phyloP scores from a whole-genome alignment of 2,329 filamentous ascomycete species.

The Myriosclerotinia scirpicola region DNA sequence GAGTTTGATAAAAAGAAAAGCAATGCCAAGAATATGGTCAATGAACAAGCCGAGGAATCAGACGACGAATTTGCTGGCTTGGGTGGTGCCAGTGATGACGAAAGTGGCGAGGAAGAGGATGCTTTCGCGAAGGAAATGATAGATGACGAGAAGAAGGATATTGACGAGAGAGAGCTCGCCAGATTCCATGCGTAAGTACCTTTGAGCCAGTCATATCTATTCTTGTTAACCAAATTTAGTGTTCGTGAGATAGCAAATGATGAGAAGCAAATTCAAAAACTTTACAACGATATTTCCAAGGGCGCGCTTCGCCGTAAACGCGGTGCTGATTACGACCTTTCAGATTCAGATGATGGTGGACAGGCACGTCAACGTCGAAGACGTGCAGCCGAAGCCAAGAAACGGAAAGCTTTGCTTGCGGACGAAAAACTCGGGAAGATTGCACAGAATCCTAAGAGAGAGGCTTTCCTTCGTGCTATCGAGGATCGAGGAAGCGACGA shows the following conservation, averaged over 20 bases:
- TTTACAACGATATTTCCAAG: conserved; percentile 90
- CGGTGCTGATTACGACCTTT: conserved; percentile 78
- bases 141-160: conserved; percentile 77
- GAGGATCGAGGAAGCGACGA: conserved; percentile 78
- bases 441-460: conserved; percentile 82
- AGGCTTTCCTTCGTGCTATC: conserved; percentile 86
- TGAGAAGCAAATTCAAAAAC: conserved; percentile 83
- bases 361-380: conserved; percentile 78
- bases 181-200: conserved; percentile 83
- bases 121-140: conserved; percentile 84
- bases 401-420: conserved; percentile 82
- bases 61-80: conserved; percentile 97
- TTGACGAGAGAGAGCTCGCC: conserved; percentile 77
- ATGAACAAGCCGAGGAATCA: conserved; percentile 94
- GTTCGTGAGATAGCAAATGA: conserved; percentile 78
- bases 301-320: conserved; percentile 82
- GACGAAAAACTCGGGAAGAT: conserved; percentile 92
- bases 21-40: conserved; percentile 80
- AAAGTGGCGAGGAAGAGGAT: conserved; percentile 72
- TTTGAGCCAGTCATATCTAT: neutral
- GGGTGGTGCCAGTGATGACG: conserved; percentile 86
- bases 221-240: conserved; percentile 46
- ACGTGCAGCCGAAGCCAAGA: conserved; percentile 83
- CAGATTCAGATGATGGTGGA: conserved; percentile 86
- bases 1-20: conserved; percentile 83